Base-by-base conservation (phyloP, 176 grass and related monocot species). In the Saccharum spontaneum region DNA sequence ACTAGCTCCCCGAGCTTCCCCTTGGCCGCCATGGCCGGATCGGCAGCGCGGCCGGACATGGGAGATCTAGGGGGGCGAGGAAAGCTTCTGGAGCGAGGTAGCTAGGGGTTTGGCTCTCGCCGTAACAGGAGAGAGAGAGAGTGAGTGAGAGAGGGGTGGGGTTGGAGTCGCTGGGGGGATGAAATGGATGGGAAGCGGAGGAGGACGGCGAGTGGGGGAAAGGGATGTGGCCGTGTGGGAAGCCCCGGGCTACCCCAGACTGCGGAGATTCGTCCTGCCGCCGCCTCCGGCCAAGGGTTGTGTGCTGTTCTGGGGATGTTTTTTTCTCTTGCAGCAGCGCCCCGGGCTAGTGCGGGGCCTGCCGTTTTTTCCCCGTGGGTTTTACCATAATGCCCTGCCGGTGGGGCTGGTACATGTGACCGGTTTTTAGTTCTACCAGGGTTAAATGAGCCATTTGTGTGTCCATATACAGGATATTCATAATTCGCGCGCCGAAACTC, bases 241-340 rank as follows among this genome's bases (percentile, higher is more conserved):
- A 75, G 88, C 75, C 45, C 73, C 79, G 67, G 54, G 84, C 74
- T 86, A 50, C 83, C 79, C 61, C 60, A 75, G 80, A 62, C 84
- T 68, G 79, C 11, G 30, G 80, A 90, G 89, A 90, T 87, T 91
- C 89, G 39, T 70, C 23, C 70, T 91, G 89, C 85, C 85, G 85
- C 89, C 89, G 89, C 81, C 89, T 84, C 13, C 81, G 44, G 89
- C 89, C 85, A 87, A 91, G 31, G 74, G 67, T 0, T 54, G 69
- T 50, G 85, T 70, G 68, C 69, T 75, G 38, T 18, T 68, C 57
- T 23, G 28, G 67, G 38, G 34, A 87, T 50, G 75, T 49, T 87
- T 66, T 59, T 49, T 2, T 23, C 30, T 31, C 84, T 83, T 4
- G 83, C 57, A 66, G 67, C 88, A 28, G 15, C 17, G 78, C 28